Conservation (phyloP, 768 basidiomycete genomes). For the Tylopilus felleus region DNA sequence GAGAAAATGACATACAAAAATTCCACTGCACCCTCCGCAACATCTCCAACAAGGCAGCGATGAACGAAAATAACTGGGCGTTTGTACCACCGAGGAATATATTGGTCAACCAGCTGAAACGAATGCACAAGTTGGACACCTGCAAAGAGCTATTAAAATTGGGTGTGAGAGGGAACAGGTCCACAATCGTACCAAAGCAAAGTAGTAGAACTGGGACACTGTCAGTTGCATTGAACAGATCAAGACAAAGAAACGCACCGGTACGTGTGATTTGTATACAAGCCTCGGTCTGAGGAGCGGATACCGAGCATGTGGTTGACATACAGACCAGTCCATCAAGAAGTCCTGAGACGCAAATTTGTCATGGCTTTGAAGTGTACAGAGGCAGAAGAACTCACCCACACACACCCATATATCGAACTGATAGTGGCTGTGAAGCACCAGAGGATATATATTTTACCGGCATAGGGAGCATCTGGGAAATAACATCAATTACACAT, state of each 20-base stretch:
- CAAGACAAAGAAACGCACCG: conserved; percentile 38
- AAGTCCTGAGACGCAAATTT: conserved; percentile 53
- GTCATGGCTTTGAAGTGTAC: not conserved
- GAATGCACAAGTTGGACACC: conserved; percentile 71
- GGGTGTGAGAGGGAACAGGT: not conserved
- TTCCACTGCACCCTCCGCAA: conserved; percentile 89
- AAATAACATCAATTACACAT: not conserved
- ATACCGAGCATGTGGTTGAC: conserved; percentile 52
- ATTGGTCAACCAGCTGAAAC: conserved; percentile 83
- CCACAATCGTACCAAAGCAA: conserved; percentile 58
- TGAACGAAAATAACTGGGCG: conserved; percentile 57
- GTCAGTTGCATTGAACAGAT: not conserved
- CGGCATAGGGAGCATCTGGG: conserved; percentile 35
- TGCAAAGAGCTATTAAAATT: conserved; percentile 24
- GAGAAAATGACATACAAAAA: conserved; percentile 56
- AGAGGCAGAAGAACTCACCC: conserved; percentile 51
- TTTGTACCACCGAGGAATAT: conserved; percentile 52
- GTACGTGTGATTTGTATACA: conserved; percentile 62
- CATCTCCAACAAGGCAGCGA: conserved; percentile 71
- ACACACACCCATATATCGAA: conserved; percentile 68
- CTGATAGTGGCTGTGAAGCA: conserved; percentile 60
- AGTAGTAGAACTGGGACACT: conserved; percentile 60
- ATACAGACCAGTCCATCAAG: conserved; percentile 89
- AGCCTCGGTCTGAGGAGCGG: conserved; percentile 73
- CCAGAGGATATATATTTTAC: conserved; percentile 65